These are phyloP conservation scores for Cubamyces lactineus DNA, from an alignment of 768 basidiomycete genomes.

Conservation along the genomic window DNA sequence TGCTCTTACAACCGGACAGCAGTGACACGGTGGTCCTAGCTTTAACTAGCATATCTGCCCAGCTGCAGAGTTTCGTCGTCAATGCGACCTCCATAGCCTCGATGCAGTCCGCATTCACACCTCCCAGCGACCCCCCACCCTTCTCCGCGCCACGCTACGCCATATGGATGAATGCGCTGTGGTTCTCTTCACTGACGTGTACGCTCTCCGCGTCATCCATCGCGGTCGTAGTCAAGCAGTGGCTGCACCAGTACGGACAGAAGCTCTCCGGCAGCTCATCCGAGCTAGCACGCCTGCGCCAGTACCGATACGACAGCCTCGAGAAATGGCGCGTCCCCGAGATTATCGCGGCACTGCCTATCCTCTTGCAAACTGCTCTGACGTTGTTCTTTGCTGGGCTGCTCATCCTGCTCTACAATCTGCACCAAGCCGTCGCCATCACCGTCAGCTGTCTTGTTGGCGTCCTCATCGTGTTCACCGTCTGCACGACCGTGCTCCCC, in stretches of 20 bases:
- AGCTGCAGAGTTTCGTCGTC: slow-evolving; percentile 1
- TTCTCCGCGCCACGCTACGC: slow-evolving; percentile 8
- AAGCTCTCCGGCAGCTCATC: slow-evolving; percentile 20
- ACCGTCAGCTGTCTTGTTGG: neutral
- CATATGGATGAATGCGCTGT: slow-evolving; percentile 27
- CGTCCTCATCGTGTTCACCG: slow-evolving; percentile 5
- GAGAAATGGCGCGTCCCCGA: slow-evolving; percentile 27
- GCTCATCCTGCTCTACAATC: slow-evolving; percentile 14
- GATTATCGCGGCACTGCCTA: slow-evolving; percentile 28
- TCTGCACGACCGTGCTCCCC: slow-evolving; percentile 12
- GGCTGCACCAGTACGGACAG: slow-evolving; percentile 27
- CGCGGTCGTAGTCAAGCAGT: slow-evolving; percentile 33
- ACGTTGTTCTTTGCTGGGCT: slow-evolving; percentile 15
- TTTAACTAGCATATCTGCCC: slow-evolving; percentile 16
- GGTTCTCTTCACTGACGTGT: slow-evolving; percentile 31
- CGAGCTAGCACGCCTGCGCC: slow-evolving; percentile 23
- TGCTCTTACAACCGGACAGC: slow-evolving; percentile 10
- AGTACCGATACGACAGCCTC: slow-evolving; percentile 32
- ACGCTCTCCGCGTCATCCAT: slow-evolving; percentile 29
- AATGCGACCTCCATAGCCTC: neutral
- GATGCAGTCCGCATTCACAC: neutral
- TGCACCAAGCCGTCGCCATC: slow-evolving; percentile 6
- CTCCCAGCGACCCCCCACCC: neutral
- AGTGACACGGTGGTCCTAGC: slow-evolving; percentile 9
- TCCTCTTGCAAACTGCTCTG: slow-evolving; percentile 28